These are phyloP conservation scores for Hygrophorus russula DNA, from an alignment of 768 basidiomycete genomes.

Conservation along the genomic window DNA sequence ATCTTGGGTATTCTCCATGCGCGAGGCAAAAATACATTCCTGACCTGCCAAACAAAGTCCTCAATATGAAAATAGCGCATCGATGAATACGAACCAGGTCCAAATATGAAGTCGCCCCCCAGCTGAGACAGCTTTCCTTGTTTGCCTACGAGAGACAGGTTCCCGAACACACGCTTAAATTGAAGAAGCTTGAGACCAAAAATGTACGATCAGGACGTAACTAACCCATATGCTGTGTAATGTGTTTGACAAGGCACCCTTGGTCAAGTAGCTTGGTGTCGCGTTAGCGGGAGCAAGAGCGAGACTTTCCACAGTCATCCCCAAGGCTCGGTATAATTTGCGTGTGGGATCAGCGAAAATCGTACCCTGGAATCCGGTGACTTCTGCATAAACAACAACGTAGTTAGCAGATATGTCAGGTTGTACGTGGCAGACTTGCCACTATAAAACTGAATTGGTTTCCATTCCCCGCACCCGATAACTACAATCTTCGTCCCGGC, in stretches of 20 bases:
- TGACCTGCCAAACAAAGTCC: conserved; percentile 19
- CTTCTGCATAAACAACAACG: conserved; percentile 20
- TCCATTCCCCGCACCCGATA: conserved; percentile 52
- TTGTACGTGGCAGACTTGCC: conserved; percentile 22
- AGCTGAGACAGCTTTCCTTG: conserved; percentile 52
- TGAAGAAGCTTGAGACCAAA: neutral
- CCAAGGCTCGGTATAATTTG: conserved; percentile 45
- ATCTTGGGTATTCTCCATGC: conserved; percentile 56
- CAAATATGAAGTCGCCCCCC: conserved; percentile 54
- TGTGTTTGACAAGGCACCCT: conserved; percentile 18
- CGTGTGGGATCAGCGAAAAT: conserved; percentile 62
- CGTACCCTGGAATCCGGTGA: conserved; percentile 29
- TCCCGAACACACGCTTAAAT: conserved; percentile 28
- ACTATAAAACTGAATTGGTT: conserved; percentile 33
- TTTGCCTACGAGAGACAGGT: conserved; percentile 40
- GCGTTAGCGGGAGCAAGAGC: conserved; percentile 32
- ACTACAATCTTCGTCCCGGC: conserved; percentile 33
- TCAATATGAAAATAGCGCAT: neutral
- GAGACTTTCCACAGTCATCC: conserved; percentile 44
- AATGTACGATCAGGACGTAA: neutral
- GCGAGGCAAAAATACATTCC: conserved; percentile 36
- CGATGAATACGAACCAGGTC: conserved; percentile 34
- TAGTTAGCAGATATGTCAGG: neutral
- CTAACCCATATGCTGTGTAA: conserved; percentile 36
- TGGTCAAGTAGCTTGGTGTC: conserved; percentile 35